Base-by-base conservation (phyloP, 139 green algal genomes). In the Closterium sp. region DNA sequence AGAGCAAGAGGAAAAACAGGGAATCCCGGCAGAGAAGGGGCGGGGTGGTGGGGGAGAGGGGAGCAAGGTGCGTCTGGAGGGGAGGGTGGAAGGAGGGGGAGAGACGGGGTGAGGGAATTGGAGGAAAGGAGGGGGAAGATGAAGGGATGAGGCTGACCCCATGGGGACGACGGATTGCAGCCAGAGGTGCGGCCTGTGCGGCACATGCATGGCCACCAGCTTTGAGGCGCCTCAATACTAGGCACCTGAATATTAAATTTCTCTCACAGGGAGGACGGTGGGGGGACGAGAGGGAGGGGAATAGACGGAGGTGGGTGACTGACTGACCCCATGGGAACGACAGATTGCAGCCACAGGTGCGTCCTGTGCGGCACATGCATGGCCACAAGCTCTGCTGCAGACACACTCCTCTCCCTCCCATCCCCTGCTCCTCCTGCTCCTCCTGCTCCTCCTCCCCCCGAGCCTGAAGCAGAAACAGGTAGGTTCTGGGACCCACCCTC, bases 261-360 rank as follows among this genome's bases (percentile, higher is more conserved):
- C n/a, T n/a, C n/a, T n/a, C n/a, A n/a, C n/a, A n/a, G n/a, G n/a
- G n/a, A n/a, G n/a, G n/a, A n/a, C n/a, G 64, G 12, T 19, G 19
- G 64, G 12, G 64, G 64, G 64, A 19, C 12, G 64, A 83, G 64
- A 12, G 64, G 64, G 64, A 19, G 12, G 64, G 12, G 12, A 83
- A 83, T 19, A 28, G 64, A 12, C 12, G 64, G 64, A 28, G 64
- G 12, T 28, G 19, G 12, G 19, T 19, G 12, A n/a, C n/a, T n/a
- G n/a, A n/a, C 89, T 31, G 28, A 92, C 90, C 90, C 90, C 23
- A 93, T 86, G 35, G 90, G 90, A 7, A 90, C 85, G 5, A 93
- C 90, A 25, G 28, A 84, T 35, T 93, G 85, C 28, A 93, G 90
- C 90, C 90, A 93, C 34, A 93, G 84, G n/a, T 93, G 85, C 34